Evolutionary conservation across 1,139 yeast genomes (phyloP).

Genomic region (Yarrowia galli): DNA sequence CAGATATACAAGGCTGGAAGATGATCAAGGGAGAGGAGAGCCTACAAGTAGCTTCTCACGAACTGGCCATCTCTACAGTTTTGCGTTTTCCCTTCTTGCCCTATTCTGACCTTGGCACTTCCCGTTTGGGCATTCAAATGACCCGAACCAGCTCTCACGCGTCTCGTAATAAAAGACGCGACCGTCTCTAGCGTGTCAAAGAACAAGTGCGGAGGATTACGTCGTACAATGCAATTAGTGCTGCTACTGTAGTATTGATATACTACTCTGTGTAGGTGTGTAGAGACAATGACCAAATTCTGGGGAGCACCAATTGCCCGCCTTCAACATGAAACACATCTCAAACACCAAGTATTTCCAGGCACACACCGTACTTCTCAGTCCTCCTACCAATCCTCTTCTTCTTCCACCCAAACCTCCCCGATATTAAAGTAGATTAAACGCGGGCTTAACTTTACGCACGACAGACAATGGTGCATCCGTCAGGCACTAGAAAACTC

Average conservation of each 20-base stretch:
- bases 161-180: not conserved
- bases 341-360: not conserved
- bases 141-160: conserved; percentile 7
- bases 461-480: not conserved
- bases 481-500: conserved; percentile 11
- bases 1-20: not conserved
- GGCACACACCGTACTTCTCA: no score
- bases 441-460: conserved; percentile 6
- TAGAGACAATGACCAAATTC: no score
- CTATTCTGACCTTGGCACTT: not conserved
- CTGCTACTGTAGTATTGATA: no score
- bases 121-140: conserved; percentile 29
- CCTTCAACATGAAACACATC: no score
- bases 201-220: no score
- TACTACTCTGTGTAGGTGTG: no score
- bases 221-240: no score
- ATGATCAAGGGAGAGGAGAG: conserved; percentile 2
- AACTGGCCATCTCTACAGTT: not conserved
- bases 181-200: not conserved
- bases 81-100: not conserved
- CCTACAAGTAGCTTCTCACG: not conserved
- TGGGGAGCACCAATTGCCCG: no score
- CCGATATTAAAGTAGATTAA: conserved; percentile 20
- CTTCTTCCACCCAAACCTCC: not conserved
- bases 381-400: no score